Evolutionary conservation across 805 yeast species (phyloP).

Genomic region (Candida sanyiensis): DNA sequence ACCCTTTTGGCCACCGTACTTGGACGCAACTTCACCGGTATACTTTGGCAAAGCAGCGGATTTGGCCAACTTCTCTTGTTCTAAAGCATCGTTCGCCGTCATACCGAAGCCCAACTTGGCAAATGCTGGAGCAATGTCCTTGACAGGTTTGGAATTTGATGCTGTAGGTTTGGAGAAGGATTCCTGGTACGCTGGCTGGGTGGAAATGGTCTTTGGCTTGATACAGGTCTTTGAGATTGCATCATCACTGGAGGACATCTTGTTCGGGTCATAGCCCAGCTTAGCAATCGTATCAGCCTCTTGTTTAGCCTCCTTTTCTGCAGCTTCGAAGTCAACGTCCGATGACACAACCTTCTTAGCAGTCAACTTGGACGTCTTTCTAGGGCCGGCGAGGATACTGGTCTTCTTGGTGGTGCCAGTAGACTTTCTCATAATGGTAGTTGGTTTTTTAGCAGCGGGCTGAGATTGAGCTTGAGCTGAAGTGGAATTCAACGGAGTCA

Average conservation of each 20-base stretch:
- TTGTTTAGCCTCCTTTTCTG: constrained; percentile 72
- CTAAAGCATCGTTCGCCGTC: constrained; percentile 58
- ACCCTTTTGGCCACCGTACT: constrained; percentile 86
- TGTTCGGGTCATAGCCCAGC: constrained; percentile 39
- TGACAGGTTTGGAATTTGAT: constrained; percentile 24
- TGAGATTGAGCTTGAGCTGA: constrained; percentile 4
- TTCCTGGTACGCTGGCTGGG: constrained; percentile 19
- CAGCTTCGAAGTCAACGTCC: constrained; percentile 56
- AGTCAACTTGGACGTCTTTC: constrained; percentile 50
- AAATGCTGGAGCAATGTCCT: constrained; percentile 57
- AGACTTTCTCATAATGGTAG: constrained; percentile 27
- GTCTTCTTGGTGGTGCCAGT: constrained; percentile 29
- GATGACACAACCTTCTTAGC: constrained; percentile 52
- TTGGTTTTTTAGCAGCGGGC: constrained; percentile 23
- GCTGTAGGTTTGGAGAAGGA: constrained; percentile 6
- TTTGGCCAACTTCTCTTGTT: constrained; percentile 36
- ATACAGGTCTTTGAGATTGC: constrained; percentile 13
- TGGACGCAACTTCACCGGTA: constrained; percentile 68
- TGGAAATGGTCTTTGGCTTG: constrained; percentile 19
- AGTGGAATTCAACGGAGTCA: constrained; percentile 19
- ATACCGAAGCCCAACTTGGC: constrained; percentile 90
- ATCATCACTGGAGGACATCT: constrained; percentile 13
- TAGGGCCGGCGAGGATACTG: constrained; percentile 47
- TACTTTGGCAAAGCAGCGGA: constrained; percentile 54
- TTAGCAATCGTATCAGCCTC: constrained; percentile 62